Evolutionary conservation across 768 basidiomycete genomes (phyloP), one percentile per base, ranked within the genome.

Genomic region (Lentinus tigrinus): DNA sequence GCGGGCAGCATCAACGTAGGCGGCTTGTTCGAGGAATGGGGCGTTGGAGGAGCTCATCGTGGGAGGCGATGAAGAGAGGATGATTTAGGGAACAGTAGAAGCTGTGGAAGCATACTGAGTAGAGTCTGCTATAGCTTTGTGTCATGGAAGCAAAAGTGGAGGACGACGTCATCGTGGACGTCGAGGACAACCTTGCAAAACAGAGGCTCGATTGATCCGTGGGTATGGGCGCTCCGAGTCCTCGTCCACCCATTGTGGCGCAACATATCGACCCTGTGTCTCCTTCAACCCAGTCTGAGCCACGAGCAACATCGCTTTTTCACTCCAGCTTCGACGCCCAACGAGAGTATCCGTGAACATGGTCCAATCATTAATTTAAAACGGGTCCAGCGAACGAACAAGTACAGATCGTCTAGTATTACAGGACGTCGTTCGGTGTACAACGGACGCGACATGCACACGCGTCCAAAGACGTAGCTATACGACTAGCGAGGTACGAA

Each of bases 361-460:
- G 28, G 31, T 23, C 34, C 47, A 50, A 43, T 52, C 39, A 21
- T 52, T 61, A 61, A 61, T 23, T 61, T 61, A 51, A 37, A 56
- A 61, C 42, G 34, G 43, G 59, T 52, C 34, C 37, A 47, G 19
- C 59, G 59, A 60, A 60, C 59, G 59, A 56, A 61, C 59, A 61
- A 61, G 59, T 61, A 61, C 59, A 61, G 54, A 56, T 61, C 59
- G 59, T 56, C 59, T 61, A 61, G 54, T 61, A 61, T 61, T 61
- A 61, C 59, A 61, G 59, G 54, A 60, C 58, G 58, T 61, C 59
- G 59, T 52, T 61, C 59, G 54, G 46, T 55, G 38, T 61, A 61
- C 59, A 61, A 48, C 54, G 50, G 54, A 47, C 59, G 54, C 59
- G 59, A 42, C 54, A 39, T 51, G 54, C 38, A 51, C 59, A 52